Evolutionary conservation across 129 eudicot genomes (phyloP).

Genomic region (Oenanthe sinensis): DNA sequence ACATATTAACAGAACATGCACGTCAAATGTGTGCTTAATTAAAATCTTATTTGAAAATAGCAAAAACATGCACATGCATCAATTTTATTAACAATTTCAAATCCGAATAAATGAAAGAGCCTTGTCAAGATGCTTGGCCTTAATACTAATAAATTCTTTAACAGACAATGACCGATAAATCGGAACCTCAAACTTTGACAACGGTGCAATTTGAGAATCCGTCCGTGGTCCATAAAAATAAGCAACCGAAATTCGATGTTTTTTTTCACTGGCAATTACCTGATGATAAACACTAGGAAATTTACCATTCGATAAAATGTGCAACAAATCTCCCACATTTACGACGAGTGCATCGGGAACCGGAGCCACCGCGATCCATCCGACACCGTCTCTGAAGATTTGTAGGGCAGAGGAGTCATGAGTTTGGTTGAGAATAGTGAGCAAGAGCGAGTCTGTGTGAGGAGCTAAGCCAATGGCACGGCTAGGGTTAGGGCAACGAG

Average conservation of each 20-base stretch:
- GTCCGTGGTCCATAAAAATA: constrained; percentile 54
- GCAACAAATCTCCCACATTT: constrained; percentile 60
- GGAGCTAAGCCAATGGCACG: constrained; percentile 61
- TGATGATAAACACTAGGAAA: constrained; percentile 42
- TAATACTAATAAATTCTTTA: constrained; percentile 47
- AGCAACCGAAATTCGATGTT: constrained; percentile 45
- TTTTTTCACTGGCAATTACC: constrained; percentile 40
- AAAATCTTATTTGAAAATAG: not conserved
- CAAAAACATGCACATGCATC: not conserved
- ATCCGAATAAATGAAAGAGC: constrained; percentile 36
- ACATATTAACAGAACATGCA: not conserved
- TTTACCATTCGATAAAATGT: constrained; percentile 54
- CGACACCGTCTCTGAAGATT: constrained; percentile 35
- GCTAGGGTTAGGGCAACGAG: constrained; percentile 61
- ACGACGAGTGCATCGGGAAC: constrained; percentile 50
- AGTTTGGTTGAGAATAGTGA: constrained; percentile 64
- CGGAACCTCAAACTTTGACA: constrained; percentile 25
- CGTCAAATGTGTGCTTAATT: not conserved
- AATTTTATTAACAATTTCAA: not conserved
- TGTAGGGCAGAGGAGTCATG: constrained; percentile 43
- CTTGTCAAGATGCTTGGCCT: constrained; percentile 37
- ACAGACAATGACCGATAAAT: constrained; percentile 35
- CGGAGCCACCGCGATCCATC: constrained; percentile 51
- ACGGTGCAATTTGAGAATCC: constrained; percentile 37
- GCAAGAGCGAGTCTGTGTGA: constrained; percentile 58